phyloP scores from a whole-genome alignment of 1,284 basidiomycete species.

The Sporisorium iseilematis-ciliati region DNA sequence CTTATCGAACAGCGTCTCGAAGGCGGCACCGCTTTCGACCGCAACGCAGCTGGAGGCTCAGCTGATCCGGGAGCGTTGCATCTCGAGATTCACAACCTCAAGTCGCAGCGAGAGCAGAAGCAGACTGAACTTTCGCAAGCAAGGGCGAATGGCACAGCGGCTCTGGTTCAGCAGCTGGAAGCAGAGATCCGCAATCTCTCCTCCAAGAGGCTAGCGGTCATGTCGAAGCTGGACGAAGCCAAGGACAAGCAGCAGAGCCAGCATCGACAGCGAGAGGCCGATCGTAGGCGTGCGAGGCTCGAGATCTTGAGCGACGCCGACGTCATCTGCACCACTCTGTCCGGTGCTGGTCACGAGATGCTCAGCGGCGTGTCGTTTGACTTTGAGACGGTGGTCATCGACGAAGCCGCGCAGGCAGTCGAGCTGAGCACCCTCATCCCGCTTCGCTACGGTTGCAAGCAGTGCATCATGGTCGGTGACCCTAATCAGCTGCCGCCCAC shows the following conservation, averaged over 20 bases:
- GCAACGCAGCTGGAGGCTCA: slow-evolving; percentile 18
- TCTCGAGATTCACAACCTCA: slow-evolving; percentile 48
- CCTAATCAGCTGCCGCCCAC: slow-evolving; percentile 97
- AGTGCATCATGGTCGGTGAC: slow-evolving; percentile 96
- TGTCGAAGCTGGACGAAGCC: slow-evolving; percentile 60
- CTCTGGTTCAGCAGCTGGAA: slow-evolving; percentile 46
- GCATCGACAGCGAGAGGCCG: slow-evolving; percentile 58
- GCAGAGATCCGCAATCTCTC: slow-evolving; percentile 54
- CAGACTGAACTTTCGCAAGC: slow-evolving; percentile 52
- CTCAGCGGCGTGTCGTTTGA: slow-evolving; percentile 79
- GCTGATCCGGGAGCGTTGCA: slow-evolving; percentile 44
- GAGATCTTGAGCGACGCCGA: slow-evolving; percentile 75
- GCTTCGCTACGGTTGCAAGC: slow-evolving; percentile 85
- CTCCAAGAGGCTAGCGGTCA: slow-evolving; percentile 46
- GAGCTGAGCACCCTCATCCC: slow-evolving; percentile 97
- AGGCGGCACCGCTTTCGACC: slow-evolving; percentile 25
- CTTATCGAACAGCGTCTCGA: slow-evolving; percentile 55
- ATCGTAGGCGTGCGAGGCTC: slow-evolving; percentile 47
- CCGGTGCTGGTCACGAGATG: slow-evolving; percentile 85
- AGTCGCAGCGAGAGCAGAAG: slow-evolving; percentile 56
- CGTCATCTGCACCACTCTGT: slow-evolving; percentile 93
- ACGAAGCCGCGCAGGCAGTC: slow-evolving; percentile 97
- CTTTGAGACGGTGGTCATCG: slow-evolving; percentile 96
- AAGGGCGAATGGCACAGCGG: slow-evolving; percentile 22
- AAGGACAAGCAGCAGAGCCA: slow-evolving; percentile 59